Percentiles rank a stretch among this genome's conserved stretches.
Evolutionary conservation across 352 stramenopile species (phyloP).

Genomic region (Pythium aristosporum): DNA sequence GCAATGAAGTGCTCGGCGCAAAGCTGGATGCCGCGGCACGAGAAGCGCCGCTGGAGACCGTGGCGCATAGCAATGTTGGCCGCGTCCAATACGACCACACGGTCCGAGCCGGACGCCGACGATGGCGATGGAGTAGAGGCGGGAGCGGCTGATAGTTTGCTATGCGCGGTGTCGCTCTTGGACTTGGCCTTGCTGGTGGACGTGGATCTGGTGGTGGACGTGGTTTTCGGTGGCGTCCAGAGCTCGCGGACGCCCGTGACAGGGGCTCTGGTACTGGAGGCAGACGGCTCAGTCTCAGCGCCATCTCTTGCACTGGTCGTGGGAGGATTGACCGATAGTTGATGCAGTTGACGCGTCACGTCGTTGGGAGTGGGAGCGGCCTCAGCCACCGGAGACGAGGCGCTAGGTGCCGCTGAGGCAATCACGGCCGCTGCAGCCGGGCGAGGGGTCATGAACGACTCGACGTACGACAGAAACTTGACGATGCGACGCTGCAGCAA

Average conservation of each 20-base stretch:
- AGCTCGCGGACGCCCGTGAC: slow-evolving; percentile 5
- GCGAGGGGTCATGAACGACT: slow-evolving; percentile 24
- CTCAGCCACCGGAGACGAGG: background rate
- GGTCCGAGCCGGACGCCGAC: slow-evolving; percentile 1
- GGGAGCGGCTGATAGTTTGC: background rate
- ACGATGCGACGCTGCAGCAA: slow-evolving; percentile 19
- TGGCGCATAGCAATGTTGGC: slow-evolving; percentile 85
- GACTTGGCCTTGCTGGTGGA: slow-evolving; percentile 14
- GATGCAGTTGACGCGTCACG: slow-evolving; percentile 2
- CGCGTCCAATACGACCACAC: slow-evolving; percentile 32
- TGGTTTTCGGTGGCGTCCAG: slow-evolving; percentile 10
- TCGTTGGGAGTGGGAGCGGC: background rate
- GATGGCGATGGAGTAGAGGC: background rate
- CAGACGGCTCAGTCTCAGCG: background rate
- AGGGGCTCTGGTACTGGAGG: background rate
- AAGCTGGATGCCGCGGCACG: slow-evolving; percentile 68
- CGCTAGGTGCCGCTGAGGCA: background rate
- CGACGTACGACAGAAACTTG: slow-evolving; percentile 20
- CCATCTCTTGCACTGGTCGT: background rate
- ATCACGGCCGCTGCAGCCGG: slow-evolving; percentile 15
- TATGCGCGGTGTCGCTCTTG: background rate
- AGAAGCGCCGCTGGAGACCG: slow-evolving; percentile 74
- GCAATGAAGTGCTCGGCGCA: slow-evolving; percentile 69
- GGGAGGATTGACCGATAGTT: background rate
- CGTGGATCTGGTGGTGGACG: slow-evolving; percentile 1